Percentiles rank a stretch among this genome's conserved stretches.
Conservation (phyloP, 768 basidiomycete genomes). For the Leccinum boreale region DNA sequence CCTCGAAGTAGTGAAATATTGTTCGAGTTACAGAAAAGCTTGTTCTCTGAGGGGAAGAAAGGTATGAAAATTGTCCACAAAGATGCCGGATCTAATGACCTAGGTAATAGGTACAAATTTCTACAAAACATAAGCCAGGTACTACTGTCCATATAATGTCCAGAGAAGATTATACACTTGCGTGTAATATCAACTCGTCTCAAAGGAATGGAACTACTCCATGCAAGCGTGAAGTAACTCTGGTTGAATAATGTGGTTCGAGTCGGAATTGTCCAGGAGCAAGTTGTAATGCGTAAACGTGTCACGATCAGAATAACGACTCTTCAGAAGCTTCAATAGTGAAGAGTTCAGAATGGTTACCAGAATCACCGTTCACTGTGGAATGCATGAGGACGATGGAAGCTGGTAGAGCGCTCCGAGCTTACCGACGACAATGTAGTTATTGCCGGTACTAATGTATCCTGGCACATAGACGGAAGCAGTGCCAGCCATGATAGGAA, state of each 20-base stretch:
- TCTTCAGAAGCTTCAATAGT: conserved; percentile 37
- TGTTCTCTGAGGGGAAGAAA: not conserved
- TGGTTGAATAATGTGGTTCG: not conserved
- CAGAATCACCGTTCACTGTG: conserved; percentile 66
- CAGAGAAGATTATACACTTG: conserved; percentile 1
- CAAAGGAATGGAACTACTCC: conserved; percentile 3
- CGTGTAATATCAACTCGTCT: not conserved
- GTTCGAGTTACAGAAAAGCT: not conserved
- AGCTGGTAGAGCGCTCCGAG: conserved; percentile 8
- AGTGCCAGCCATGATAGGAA: conserved; percentile 51
- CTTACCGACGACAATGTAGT: conserved; percentile 67
- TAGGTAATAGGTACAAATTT: not conserved
- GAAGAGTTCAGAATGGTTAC: conserved; percentile 57
- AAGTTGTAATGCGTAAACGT: not conserved
- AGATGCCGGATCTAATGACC: not conserved
- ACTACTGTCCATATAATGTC: conserved; percentile 17
- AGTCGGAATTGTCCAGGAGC: not conserved
- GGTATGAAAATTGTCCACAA: not conserved
- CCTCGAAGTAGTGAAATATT: not conserved
- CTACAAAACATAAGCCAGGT: conserved; percentile 1
- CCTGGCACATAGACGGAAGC: conserved; percentile 46
- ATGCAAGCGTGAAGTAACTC: not conserved
- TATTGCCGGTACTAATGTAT: conserved; percentile 34
- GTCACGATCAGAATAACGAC: not conserved
- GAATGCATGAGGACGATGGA: not conserved